phyloP scores from a whole-genome alignment of 2,329 filamentous ascomycete genomes.

The Colletotrichum lindemuthianum region DNA sequence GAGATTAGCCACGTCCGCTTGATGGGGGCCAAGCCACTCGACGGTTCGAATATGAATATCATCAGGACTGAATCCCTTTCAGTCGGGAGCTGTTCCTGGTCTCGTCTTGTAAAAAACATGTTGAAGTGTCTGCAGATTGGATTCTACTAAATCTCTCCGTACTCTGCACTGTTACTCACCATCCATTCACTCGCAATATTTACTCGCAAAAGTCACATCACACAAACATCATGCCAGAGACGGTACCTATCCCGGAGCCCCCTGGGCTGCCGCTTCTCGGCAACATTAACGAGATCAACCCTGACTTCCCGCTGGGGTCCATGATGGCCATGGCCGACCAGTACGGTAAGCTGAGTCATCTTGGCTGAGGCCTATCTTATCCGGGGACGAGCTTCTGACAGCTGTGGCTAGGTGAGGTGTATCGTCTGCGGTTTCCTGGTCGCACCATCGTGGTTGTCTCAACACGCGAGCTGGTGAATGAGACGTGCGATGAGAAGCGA shows the following conservation, averaged over 20 bases:
- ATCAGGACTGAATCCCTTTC: conserved; percentile 15
- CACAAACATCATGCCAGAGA: conserved; percentile 28
- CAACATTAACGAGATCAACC: conserved; percentile 71
- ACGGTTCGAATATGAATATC: conserved; percentile 14
- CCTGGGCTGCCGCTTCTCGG: conserved; percentile 72
- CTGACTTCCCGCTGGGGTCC: conserved; percentile 65
- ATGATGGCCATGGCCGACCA: conserved; percentile 68
- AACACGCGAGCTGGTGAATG: conserved; percentile 67
- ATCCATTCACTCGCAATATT: not conserved
- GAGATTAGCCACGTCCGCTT: conserved; percentile 19
- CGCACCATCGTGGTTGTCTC: conserved; percentile 60
- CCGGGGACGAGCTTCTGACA: not conserved
- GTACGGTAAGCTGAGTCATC: conserved; percentile 62
- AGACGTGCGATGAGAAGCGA: conserved; percentile 72
- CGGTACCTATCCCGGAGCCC: conserved; percentile 51
- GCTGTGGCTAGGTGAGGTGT: conserved; percentile 63
- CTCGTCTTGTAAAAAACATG: not conserved
- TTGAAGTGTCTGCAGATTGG: too few relatives aligned
- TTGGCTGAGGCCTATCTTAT: conserved; percentile 8
- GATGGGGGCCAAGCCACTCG: conserved; percentile 1
- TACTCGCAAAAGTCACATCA: not conserved
- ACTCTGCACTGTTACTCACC: too few relatives aligned
- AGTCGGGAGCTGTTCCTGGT: not conserved
- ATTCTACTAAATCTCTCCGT: too few relatives aligned
- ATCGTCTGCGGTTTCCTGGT: conserved; percentile 63